These are phyloP conservation scores for Lactifluus piperatus DNA, from an alignment of 768 basidiomycete species.

Conservation along the genomic window DNA sequence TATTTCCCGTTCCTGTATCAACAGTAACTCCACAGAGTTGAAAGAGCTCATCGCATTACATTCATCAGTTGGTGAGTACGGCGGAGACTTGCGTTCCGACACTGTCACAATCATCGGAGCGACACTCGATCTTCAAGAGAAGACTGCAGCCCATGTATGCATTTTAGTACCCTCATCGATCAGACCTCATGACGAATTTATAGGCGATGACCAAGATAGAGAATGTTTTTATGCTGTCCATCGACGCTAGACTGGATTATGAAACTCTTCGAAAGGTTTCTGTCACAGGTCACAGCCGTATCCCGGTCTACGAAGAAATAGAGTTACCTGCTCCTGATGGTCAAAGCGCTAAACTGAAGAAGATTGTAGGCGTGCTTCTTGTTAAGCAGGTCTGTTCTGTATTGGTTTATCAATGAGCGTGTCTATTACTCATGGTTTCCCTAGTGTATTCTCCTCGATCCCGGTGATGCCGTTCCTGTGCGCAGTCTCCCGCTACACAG, in stretches of 20 bases:
- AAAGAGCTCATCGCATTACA: constrained; percentile 92
- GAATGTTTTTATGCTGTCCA: constrained; percentile 81
- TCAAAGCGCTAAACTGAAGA: constrained; percentile 52
- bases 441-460: constrained; percentile 21
- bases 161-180: neutral
- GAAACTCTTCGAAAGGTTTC: constrained; percentile 41
- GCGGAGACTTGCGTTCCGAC: constrained; percentile 79
- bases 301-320: constrained; percentile 22
- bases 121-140: constrained; percentile 82
- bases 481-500: constrained; percentile 80
- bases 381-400: constrained; percentile 58
- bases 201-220: constrained; percentile 76
- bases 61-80: constrained; percentile 57
- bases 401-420: neutral
- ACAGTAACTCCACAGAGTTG: constrained; percentile 34
- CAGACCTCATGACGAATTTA: constrained; percentile 6
- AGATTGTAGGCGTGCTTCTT: constrained; percentile 77
- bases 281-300: constrained; percentile 21
- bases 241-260: constrained; percentile 76
- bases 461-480: constrained; percentile 68
- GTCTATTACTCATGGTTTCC: neutral
- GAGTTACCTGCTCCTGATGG: constrained; percentile 16
- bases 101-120: constrained; percentile 88
- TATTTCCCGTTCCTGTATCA: neutral
- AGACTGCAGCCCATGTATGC: constrained; percentile 51